Evolutionary conservation across 1,284 basidiomycete species (phyloP).

Genomic region (Gymnopus androsaceus): DNA sequence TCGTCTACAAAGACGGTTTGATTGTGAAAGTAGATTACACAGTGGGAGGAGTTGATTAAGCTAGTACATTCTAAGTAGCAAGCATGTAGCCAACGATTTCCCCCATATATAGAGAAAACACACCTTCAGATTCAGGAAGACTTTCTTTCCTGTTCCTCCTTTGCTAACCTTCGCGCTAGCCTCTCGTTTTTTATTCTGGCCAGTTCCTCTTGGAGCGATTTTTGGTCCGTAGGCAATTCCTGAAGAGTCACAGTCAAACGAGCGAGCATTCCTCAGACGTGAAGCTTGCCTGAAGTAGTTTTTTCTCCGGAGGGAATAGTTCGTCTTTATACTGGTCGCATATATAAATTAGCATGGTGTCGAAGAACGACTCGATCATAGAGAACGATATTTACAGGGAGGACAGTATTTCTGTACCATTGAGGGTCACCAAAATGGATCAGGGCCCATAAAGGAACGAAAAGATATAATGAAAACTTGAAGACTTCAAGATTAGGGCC

Average conservation of each 20-base stretch:
- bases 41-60: background rate
- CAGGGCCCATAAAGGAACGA: slow-evolving; percentile 83
- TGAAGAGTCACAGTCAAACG: slow-evolving; percentile 26
- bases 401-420: slow-evolving; percentile 82
- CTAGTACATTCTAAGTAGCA: background rate
- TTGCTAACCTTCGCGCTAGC: slow-evolving; percentile 46
- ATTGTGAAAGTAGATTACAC: slow-evolving; percentile 28
- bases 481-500: slow-evolving; percentile 86
- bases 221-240: slow-evolving; percentile 66
- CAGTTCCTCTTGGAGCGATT: slow-evolving; percentile 64
- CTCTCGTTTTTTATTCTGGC: slow-evolving; percentile 69
- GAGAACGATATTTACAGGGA: slow-evolving; percentile 62
- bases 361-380: background rate
- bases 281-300: slow-evolving; percentile 51
- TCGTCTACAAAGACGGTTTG: slow-evolving; percentile 39
- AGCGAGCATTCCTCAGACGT: background rate
- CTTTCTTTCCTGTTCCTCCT: slow-evolving; percentile 32
- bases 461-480: slow-evolving; percentile 88
- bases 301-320: slow-evolving; percentile 65
- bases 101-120: background rate
- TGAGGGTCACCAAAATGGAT: slow-evolving; percentile 88
- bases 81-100: background rate
- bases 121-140: background rate
- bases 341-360: background rate
- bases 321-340: slow-evolving; percentile 66